These are phyloP conservation scores for Candida wancherniae DNA, from an alignment of 805 yeast species.

Conservation along the genomic window DNA sequence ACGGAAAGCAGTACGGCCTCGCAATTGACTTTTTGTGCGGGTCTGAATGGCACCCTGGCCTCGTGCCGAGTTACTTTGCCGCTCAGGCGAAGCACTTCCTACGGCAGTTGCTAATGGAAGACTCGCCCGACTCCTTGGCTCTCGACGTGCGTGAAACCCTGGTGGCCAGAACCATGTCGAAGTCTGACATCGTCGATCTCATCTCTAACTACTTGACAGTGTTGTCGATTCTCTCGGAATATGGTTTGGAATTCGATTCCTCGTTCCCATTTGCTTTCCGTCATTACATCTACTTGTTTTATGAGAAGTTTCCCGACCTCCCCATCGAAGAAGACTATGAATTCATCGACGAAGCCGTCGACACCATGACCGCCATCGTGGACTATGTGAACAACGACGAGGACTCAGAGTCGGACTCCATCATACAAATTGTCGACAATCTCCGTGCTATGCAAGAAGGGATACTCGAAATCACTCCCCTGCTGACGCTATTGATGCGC, in stretches of 20 bases:
- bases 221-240: conserved; percentile 26
- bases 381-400: conserved; percentile 27
- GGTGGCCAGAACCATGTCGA: too few species aligned
- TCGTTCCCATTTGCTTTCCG: conserved; percentile 21
- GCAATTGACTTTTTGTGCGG: conserved; percentile 19
- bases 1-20: too few species aligned
- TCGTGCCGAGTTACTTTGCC: too few species aligned
- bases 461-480: conserved; percentile 1
- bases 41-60: conserved; percentile 6
- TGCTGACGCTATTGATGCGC: conserved; percentile 29
- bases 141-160: too few species aligned
- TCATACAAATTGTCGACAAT: conserved; percentile 20
- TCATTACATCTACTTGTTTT: conserved; percentile 20
- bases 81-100: too few species aligned
- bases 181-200: conserved; percentile 6
- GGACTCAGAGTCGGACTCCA: conserved; percentile 15
- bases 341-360: conserved; percentile 20
- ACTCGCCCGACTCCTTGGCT: too few species aligned
- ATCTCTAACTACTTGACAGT: conserved; percentile 12
- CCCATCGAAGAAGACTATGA: conserved; percentile 17
- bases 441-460: conserved; percentile 20
- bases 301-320: conserved; percentile 18
- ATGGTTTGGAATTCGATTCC: conserved; percentile 19
- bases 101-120: too few species aligned
- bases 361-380: conserved; percentile 20